Evolutionary conservation across 495 filamentous ascomycete species (phyloP).

Genomic region (Usnea hakonensis): DNA sequence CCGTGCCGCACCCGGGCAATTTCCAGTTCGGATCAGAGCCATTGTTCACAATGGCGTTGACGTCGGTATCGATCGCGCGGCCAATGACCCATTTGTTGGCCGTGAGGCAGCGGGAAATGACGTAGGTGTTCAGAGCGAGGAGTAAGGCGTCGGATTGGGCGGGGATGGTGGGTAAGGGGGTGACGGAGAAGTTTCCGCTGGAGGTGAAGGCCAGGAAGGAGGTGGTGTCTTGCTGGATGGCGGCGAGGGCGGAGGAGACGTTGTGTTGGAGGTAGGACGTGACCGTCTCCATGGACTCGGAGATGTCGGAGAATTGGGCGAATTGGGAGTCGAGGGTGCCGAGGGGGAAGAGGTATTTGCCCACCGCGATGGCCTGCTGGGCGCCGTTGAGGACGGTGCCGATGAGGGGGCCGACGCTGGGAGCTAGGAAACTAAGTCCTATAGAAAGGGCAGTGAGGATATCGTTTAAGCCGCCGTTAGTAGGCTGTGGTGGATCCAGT

Average conservation of each 20-base stretch:
- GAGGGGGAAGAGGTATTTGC: conserved; percentile 8
- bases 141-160: conserved; percentile 2
- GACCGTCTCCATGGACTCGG: conserved; percentile 2
- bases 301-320: conserved; percentile 1
- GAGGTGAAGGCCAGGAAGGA: conserved; percentile 8
- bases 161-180: background rate
- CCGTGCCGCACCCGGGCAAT: background rate
- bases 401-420: background rate
- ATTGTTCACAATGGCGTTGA: background rate
- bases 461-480: conserved; percentile 7
- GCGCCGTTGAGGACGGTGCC: background rate
- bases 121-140: conserved; percentile 6
- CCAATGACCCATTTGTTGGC: conserved; percentile 8
- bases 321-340: conserved; percentile 4
- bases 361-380: background rate
- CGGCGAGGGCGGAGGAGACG: conserved; percentile 2
- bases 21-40: background rate
- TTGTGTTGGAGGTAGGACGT: conserved; percentile 8
- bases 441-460: conserved; percentile 12
- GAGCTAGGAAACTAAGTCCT: conserved; percentile 7
- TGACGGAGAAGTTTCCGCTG: conserved; percentile 5
- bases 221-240: conserved; percentile 1
- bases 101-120: conserved; percentile 5
- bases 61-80: conserved; percentile 10
- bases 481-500: conserved; percentile 8